These are phyloP conservation scores for Pseudopediastrum boryanum DNA, from an alignment of 139 green algal genomes.

Conservation along the genomic window DNA sequence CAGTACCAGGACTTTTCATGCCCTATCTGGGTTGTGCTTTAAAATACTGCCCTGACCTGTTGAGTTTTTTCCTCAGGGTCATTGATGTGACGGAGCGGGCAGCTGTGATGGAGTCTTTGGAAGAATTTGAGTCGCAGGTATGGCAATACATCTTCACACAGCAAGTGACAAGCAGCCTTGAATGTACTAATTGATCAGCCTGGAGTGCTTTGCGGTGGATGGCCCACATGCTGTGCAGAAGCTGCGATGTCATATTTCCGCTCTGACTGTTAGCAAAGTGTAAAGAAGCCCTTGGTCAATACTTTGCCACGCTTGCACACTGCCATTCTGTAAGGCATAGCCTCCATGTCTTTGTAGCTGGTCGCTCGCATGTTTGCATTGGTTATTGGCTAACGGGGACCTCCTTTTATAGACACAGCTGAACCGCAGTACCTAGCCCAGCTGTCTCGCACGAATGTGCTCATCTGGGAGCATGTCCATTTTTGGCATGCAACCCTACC, in stretches of 20 bases:
- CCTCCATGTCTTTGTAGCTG: too few species aligned
- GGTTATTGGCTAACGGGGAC: too few species aligned
- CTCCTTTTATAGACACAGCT: too few species aligned
- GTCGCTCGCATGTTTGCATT: too few species aligned
- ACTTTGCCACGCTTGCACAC: too few species aligned
- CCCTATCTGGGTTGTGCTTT: neutral
- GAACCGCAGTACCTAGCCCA: too few species aligned
- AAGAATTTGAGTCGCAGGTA: constrained; percentile 47
- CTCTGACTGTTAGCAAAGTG: too few species aligned
- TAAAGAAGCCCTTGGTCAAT: too few species aligned
- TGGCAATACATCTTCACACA: neutral
- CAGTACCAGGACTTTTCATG: neutral
- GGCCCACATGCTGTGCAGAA: constrained; percentile 16
- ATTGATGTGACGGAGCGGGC: constrained; percentile 56
- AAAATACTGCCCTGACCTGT: neutral
- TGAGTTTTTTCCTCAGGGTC: constrained; percentile 14
- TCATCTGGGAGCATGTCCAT: too few species aligned
- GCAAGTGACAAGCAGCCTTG: neutral
- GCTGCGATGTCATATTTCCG: neutral
- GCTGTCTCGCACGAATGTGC: too few species aligned
- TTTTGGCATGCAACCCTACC: neutral
- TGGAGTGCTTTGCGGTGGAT: neutral
- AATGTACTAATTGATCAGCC: neutral
- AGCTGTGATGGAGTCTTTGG: constrained; percentile 51
- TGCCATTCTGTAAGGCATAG: too few species aligned